Base-by-base conservation (phyloP, 306 rosid species). In the Betula pendula region DNA sequence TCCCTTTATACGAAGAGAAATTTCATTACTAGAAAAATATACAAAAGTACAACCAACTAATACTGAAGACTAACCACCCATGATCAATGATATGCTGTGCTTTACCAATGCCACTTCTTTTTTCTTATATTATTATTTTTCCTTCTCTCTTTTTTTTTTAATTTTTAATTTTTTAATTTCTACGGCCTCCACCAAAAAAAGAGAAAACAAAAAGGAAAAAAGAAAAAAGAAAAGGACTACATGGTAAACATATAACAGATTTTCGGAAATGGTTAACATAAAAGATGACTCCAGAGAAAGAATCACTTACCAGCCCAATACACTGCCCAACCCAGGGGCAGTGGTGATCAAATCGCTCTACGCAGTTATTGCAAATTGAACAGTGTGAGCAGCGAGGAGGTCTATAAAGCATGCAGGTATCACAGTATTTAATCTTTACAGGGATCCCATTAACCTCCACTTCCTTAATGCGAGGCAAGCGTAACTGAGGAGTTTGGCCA, bases 271-370 rank as follows among this genome's bases (percentile, higher is more conserved):
- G 14, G 12, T 22, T 47, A 48, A 29, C 15, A 1, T 16, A 14
- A 16, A 43, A 47, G 22, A 27, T 15, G 40, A 27, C 56, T 20
- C 13, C 45, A 72, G 2, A 5, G 55, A 72, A 43, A 79, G 42
- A n/a, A 68, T 43, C 77, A 85, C 95, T 45, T 85, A 94, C 98
- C 90, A 89, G 90, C 55, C 99, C 99, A 74, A 95, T 95, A 82
- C 99, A 95, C 85, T 95, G 99, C 27, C 99, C 99, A 71, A 95
- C 97, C 99, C 99, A 95, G 33, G 99, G 99, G 79, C 99, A 95
- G 82, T 95, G 99, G 70, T 95, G 99, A 82, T 95, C 99, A 68
- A 95, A 95, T 62, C 97, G 87, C 78, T 92, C 96, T 11, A 95
- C 98, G 68, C 98, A 95, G 84, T 95, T 95, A 62, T 95, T 95